phyloP scores from a whole-genome alignment of 306 rosid species.

The Lathyrus sativus region DNA sequence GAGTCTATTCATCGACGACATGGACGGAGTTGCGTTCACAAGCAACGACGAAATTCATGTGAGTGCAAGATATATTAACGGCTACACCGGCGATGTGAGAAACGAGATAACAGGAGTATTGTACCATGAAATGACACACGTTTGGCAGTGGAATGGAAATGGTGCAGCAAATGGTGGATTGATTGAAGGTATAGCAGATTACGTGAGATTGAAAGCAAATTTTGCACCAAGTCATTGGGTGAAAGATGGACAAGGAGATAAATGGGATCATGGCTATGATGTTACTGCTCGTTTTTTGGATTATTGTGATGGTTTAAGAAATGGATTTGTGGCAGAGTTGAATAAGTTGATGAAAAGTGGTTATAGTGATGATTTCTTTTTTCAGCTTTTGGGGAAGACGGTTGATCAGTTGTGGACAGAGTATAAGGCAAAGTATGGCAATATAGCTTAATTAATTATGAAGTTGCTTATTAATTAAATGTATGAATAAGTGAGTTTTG shows the following conservation, averaged over 20 bases:
- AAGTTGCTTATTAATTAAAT: neutral
- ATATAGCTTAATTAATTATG: constrained; percentile 9
- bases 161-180: constrained; percentile 37
- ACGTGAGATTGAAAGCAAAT: constrained; percentile 51
- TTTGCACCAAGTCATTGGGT: constrained; percentile 44
- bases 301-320: constrained; percentile 44
- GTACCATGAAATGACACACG: constrained; percentile 52
- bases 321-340: constrained; percentile 53
- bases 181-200: constrained; percentile 62
- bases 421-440: constrained; percentile 54
- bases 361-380: constrained; percentile 45
- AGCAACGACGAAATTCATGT: constrained; percentile 49
- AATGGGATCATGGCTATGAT: constrained; percentile 59
- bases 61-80: constrained; percentile 38
- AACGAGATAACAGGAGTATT: constrained; percentile 52
- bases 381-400: constrained; percentile 40
- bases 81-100: constrained; percentile 46
- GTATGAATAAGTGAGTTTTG: constrained; percentile 8
- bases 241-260: constrained; percentile 39
- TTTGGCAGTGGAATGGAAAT: constrained; percentile 76
- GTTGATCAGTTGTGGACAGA: constrained; percentile 62
- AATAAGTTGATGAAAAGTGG: constrained; percentile 46
- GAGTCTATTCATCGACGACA: constrained; percentile 39
- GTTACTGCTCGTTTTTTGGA: constrained; percentile 58
- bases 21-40: constrained; percentile 39